phyloP scores from a whole-genome alignment of 148 eudicot genomes.

The Chenopodium formosanum region DNA sequence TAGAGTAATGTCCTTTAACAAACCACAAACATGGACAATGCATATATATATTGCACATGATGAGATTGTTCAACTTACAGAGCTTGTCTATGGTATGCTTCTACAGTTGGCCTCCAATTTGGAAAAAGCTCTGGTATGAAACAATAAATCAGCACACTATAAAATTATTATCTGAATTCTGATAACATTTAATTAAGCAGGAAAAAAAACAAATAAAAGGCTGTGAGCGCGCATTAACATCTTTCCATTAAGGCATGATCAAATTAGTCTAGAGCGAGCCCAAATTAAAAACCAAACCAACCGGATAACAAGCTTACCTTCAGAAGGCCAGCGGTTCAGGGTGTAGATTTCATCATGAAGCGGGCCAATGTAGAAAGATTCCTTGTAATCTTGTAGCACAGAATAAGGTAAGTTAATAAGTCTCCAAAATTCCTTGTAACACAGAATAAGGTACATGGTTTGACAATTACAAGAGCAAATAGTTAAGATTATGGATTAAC shows the following conservation, averaged over 20 bases:
- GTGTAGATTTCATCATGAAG: conserved; percentile 32
- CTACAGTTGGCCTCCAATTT: conserved; percentile 31
- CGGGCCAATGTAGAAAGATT: conserved; percentile 67
- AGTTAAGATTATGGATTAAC: not conserved
- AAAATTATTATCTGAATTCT: not conserved
- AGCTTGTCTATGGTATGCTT: conserved; percentile 31
- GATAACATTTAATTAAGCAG: not conserved
- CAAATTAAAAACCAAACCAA: conserved; percentile 8
- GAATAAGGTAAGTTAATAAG: not conserved
- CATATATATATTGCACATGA: not conserved
- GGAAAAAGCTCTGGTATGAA: conserved; percentile 35
- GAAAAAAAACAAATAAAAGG: not conserved
- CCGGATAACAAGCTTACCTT: conserved; percentile 38
- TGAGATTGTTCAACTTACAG: conserved; percentile 43
- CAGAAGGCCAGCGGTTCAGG: conserved; percentile 78
- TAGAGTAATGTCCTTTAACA: not conserved
- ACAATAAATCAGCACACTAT: not conserved
- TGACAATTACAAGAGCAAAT: not conserved
- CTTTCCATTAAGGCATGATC: not conserved
- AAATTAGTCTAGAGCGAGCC: not conserved
- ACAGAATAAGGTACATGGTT: not conserved
- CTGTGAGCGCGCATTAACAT: not conserved
- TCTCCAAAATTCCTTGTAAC: not conserved
- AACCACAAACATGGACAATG: not conserved
- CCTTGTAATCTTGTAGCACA: conserved; percentile 26